Conservation (phyloP, 1,139 yeast species). For the Geotrichum phurueaensis region DNA sequence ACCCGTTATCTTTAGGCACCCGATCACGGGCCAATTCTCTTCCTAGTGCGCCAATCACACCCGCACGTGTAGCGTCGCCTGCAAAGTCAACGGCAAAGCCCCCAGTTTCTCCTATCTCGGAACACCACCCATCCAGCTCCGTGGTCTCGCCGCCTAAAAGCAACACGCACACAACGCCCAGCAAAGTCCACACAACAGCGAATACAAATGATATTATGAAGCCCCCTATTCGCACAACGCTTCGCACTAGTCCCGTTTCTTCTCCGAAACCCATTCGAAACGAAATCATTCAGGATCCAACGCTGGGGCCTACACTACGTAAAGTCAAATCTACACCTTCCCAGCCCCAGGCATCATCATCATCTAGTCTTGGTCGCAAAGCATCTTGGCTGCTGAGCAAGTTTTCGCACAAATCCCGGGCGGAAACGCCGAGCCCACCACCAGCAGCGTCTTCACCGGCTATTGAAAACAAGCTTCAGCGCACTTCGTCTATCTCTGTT, state of each 20-base stretch:
- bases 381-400: slow-evolving; percentile 5
- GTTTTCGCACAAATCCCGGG: background rate
- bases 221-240: background rate
- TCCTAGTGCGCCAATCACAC: slow-evolving; percentile 16
- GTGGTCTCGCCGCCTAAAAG: slow-evolving; percentile 30
- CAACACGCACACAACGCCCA: background rate
- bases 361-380: background rate
- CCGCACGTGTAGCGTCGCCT: background rate
- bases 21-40: slow-evolving; percentile 5
- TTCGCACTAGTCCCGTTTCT: background rate
- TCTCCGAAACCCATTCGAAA: background rate
- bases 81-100: slow-evolving; percentile 8
- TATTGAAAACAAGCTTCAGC: background rate
- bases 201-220: slow-evolving; percentile 24
- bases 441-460: background rate
- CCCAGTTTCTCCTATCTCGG: slow-evolving; percentile 11
- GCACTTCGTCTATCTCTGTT: background rate
- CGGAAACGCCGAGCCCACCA: background rate
- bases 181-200: slow-evolving; percentile 18
- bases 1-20: background rate
- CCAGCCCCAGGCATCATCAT: background rate
- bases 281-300: background rate
- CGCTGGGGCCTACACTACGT: slow-evolving; percentile 3
- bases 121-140: slow-evolving; percentile 34
- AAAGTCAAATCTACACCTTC: slow-evolving; percentile 5